phyloP scores from a whole-genome alignment of 106 monocot species.

The Dendrobium officinale region DNA sequence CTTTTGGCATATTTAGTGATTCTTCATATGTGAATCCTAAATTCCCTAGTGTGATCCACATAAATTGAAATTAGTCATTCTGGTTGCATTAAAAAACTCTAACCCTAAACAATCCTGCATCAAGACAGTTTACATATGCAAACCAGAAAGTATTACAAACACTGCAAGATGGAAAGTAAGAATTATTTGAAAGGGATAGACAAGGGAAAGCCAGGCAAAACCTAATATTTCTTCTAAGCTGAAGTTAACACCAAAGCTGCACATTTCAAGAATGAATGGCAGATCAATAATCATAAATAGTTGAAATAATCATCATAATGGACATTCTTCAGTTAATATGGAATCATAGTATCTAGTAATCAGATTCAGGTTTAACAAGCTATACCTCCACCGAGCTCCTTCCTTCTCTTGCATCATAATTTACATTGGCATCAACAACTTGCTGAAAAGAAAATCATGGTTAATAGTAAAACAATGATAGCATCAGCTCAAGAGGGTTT shows the following conservation, averaged over 20 bases:
- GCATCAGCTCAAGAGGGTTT: background rate
- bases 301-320: background rate
- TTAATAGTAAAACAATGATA: background rate
- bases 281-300: background rate
- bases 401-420: slow-evolving; percentile 88
- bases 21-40: too few species aligned
- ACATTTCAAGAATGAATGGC: background rate
- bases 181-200: background rate
- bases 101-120: too few species aligned
- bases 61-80: too few species aligned
- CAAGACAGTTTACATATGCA: background rate
- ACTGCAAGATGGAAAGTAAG: background rate
- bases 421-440: slow-evolving; percentile 74
- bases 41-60: too few species aligned
- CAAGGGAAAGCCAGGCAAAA: background rate
- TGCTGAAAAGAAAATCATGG: slow-evolving; percentile 41
- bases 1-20: too few species aligned
- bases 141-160: background rate
- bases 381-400: slow-evolving; percentile 78
- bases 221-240: background rate
- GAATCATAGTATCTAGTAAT: background rate
- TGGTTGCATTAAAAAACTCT: too few species aligned
- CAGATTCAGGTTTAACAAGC: background rate
- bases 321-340: background rate
- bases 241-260: background rate